A percentile compares a stretch with the other conserved stretches of the same genome.
Conservation (phyloP, 495 filamentous ascomycete species). For the Neurospora cerealis region DNA sequence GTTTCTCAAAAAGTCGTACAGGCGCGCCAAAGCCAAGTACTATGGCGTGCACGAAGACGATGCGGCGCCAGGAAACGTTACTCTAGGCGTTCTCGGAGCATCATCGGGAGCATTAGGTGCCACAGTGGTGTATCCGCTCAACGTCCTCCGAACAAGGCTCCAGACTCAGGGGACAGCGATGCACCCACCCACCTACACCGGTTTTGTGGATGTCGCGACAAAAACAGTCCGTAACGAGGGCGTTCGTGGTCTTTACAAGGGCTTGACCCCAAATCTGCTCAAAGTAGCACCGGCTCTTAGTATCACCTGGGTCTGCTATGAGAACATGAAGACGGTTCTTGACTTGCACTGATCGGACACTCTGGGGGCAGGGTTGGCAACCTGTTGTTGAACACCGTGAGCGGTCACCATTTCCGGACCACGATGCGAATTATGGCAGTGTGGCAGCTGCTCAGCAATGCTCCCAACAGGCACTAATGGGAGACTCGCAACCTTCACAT, state of each 20-base stretch:
- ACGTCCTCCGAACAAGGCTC: slow-evolving; percentile 84
- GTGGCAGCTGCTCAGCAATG: neutral
- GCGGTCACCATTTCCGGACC: neutral
- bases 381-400: neutral
- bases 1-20: slow-evolving; percentile 68
- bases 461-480: neutral
- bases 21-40: slow-evolving; percentile 57
- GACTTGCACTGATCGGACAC: slow-evolving; percentile 38
- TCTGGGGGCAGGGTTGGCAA: neutral
- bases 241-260: slow-evolving; percentile 80
- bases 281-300: slow-evolving; percentile 96
- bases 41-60: slow-evolving; percentile 73
- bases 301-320: slow-evolving; percentile 96
- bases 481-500: neutral
- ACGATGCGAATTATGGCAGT: neutral
- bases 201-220: slow-evolving; percentile 75
- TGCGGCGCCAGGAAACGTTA: slow-evolving; percentile 61
- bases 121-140: slow-evolving; percentile 88
- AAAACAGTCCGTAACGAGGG: slow-evolving; percentile 81
- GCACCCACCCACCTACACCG: slow-evolving; percentile 83
- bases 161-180: slow-evolving; percentile 90
- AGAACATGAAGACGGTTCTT: slow-evolving; percentile 78
- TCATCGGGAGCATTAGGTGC: slow-evolving; percentile 88
- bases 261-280: slow-evolving; percentile 86
- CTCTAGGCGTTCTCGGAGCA: slow-evolving; percentile 76